A percentile compares a stretch with the other conserved stretches of the same genome.
Conservation (phyloP, 2,329 filamentous ascomycete species). For the Gaeumannomyces tritici region DNA sequence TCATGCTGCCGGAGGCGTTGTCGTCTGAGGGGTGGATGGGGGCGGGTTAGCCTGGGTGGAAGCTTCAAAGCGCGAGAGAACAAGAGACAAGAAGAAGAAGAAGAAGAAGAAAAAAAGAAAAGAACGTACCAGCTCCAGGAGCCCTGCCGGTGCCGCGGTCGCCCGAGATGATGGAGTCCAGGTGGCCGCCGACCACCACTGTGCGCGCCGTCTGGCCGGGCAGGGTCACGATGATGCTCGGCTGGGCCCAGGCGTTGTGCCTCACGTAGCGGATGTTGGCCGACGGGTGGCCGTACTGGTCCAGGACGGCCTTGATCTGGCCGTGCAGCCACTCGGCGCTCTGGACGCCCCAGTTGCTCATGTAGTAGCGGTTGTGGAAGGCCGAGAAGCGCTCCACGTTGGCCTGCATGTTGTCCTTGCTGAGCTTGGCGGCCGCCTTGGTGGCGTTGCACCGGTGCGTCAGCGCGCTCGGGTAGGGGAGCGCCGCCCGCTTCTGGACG, state of each 20-base stretch:
- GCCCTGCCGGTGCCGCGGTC: conserved; percentile 60
- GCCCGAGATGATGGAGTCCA: conserved; percentile 91
- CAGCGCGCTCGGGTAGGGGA: conserved; percentile 24
- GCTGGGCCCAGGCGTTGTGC: conserved; percentile 76
- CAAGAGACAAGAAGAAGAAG: too few species aligned
- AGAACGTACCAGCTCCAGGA: conserved; percentile 44
- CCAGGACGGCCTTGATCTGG: conserved; percentile 64
- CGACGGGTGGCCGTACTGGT: conserved; percentile 57
- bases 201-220: conserved; percentile 79
- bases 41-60: conserved; percentile 69
- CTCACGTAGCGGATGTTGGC: conserved; percentile 66
- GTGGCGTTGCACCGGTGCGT: conserved; percentile 54
- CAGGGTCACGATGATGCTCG: conserved; percentile 83
- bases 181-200: conserved; percentile 81
- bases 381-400: conserved; percentile 70
- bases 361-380: conserved; percentile 78
- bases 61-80: background rate
- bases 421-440: conserved; percentile 59
- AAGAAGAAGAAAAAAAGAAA: too few species aligned
- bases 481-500: conserved; percentile 19
- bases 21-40: conserved; percentile 91
- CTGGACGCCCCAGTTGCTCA: conserved; percentile 64
- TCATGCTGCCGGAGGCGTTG: conserved; percentile 86
- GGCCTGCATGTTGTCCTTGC: conserved; percentile 65
- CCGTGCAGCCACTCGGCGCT: conserved; percentile 80